Base-by-base conservation (phyloP, 2,329 filamentous ascomycete species). In the Anthostomella pinea region DNA sequence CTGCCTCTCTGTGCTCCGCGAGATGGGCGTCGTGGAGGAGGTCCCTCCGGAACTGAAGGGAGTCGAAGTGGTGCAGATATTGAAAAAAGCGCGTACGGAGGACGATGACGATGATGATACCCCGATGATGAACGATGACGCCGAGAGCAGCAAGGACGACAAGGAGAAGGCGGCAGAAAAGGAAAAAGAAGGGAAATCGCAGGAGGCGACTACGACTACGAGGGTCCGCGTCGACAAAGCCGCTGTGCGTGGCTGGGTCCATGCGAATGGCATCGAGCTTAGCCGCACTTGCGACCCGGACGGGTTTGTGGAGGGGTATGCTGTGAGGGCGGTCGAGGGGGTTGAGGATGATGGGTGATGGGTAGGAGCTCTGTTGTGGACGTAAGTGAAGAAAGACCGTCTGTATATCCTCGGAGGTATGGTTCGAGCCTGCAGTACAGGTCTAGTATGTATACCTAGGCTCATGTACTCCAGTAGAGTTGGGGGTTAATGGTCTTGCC, bases 1-100 rank as follows among this genome's bases (percentile, higher is more conserved):
- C 63, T 87, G 91, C 39, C 75, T 95, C 27, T 70, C 70, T 1
- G 81, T 88, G 16, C 67, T 96, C 35, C 79, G 85, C 42, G 82
- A 87, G 39, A 95, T 96, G 87, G 81, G 76, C 7, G 67, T 93
- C 22, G 69, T 84, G 30, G 62, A 80, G 62, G 70, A 83, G 54
- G 75, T 72, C 43, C 54, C 36, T 11, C 20, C 32, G 9, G 35
- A 42, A 1, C 26, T 33, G 38, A 94, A 95, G 85, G 79, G 75
- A 8, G 67, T 90, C 21, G 68, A 82, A 33, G 60, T 77, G 61
- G 68, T 81, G 55, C 74, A 69, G n/a, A n/a, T n/a, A n/a, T n/a
- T n/a, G n/a, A n/a, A n/a, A n/a, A n/a, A n/a, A n/a, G n/a, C n/a
- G n/a, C n/a, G n/a, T n/a, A 49, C 74, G 67, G 57, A 59, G 65